Evolutionary conservation across 768 basidiomycete genomes (phyloP).

Genomic region (Gelatoporia subvermispora): DNA sequence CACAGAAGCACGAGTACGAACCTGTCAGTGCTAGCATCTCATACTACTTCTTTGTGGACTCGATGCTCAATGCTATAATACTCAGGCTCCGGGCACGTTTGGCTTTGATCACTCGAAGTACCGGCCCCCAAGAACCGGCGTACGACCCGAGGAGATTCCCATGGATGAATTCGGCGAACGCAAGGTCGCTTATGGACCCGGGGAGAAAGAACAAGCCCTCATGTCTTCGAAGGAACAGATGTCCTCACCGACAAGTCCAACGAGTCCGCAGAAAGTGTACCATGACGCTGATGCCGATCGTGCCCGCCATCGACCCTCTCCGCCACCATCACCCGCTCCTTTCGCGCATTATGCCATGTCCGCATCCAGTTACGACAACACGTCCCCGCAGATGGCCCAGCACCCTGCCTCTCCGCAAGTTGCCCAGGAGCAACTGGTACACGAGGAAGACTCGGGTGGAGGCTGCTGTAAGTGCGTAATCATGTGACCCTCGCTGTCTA

Average conservation of each 20-base stretch:
- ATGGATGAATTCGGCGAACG: slow-evolving; percentile 62
- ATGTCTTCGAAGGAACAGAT: slow-evolving; percentile 10
- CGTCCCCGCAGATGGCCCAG: slow-evolving; percentile 12
- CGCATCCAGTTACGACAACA: no score
- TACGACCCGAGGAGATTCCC: slow-evolving; percentile 35
- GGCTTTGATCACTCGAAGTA: slow-evolving; percentile 73
- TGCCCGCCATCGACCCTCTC: slow-evolving; percentile 16
- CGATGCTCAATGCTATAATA: neutral
- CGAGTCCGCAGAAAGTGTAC: slow-evolving; percentile 23
- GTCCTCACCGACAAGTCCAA: slow-evolving; percentile 24
- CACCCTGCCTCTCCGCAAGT: slow-evolving; percentile 26
- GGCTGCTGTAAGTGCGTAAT: slow-evolving; percentile 82
- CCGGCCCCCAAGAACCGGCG: slow-evolving; percentile 34
- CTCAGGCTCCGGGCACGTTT: slow-evolving; percentile 78
- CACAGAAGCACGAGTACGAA: slow-evolving; percentile 35
- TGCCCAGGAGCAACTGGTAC: slow-evolving; percentile 17
- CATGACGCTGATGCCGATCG: slow-evolving; percentile 9
- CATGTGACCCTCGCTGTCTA: slow-evolving; percentile 51
- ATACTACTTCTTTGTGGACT: slow-evolving; percentile 1
- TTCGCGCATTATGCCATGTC: slow-evolving; percentile 50
- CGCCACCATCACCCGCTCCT: slow-evolving; percentile 53
- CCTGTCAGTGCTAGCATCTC: slow-evolving; percentile 44
- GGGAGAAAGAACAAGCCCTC: slow-evolving; percentile 14
- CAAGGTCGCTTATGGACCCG: slow-evolving; percentile 20
- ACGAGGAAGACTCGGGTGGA: slow-evolving; percentile 45